Conservation (phyloP, 2,329 filamentous ascomycete species). For the Hymenoscyphus salicellus region DNA sequence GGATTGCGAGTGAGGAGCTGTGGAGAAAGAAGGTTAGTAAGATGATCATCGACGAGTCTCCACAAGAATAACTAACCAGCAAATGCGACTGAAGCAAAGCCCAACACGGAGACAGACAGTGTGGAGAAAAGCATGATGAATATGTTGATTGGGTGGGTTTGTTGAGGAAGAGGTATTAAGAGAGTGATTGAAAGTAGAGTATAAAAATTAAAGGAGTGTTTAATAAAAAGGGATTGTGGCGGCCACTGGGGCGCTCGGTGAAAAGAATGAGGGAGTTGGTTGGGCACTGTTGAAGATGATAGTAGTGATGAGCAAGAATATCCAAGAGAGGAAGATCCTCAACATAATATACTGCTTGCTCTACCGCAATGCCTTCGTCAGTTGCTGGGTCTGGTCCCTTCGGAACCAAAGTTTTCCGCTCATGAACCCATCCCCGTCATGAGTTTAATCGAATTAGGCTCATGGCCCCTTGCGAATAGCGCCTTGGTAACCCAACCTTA, state of each 20-base stretch:
- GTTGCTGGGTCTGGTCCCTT: slow-evolving; percentile 13
- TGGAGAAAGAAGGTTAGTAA: slow-evolving; percentile 24
- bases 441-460: slow-evolving; percentile 26
- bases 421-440: slow-evolving; percentile 20
- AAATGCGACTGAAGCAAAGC: slow-evolving; percentile 25
- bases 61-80: slow-evolving; percentile 25
- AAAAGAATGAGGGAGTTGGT: slow-evolving; percentile 28
- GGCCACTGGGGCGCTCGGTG: slow-evolving; percentile 34
- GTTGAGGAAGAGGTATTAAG: neutral
- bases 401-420: slow-evolving; percentile 30
- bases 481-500: slow-evolving; percentile 20
- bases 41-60: neutral
- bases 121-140: slow-evolving; percentile 30
- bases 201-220: slow-evolving; percentile 24
- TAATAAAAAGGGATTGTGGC: slow-evolving; percentile 27
- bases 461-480: slow-evolving; percentile 15
- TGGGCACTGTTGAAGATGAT: slow-evolving; percentile 20
- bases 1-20: slow-evolving; percentile 25
- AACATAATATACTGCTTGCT: slow-evolving; percentile 24
- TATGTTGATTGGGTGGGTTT: slow-evolving; percentile 4
- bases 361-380: slow-evolving; percentile 11
- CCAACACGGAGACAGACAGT: slow-evolving; percentile 24
- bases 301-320: slow-evolving; percentile 23
- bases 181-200: slow-evolving; percentile 12
- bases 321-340: slow-evolving; percentile 13